Evolutionary conservation across 2,329 filamentous ascomycete genomes (phyloP), one percentile per base, ranked within the genome.

Genomic region (Penicillium sp.): DNA sequence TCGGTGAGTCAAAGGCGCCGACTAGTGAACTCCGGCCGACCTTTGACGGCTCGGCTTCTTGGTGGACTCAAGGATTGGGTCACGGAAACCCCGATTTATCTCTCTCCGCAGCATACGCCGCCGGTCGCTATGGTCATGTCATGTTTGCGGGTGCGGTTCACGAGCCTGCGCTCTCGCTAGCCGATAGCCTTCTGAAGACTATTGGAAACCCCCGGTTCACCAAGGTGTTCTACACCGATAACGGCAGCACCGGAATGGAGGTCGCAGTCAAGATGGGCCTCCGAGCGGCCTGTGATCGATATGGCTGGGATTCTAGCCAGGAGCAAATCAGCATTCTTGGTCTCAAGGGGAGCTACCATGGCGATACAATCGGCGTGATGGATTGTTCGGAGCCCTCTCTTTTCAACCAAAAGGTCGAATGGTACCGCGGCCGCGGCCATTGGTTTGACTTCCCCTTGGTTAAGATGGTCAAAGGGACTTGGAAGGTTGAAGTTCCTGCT

Each of bases 41-140:
- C 0, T 92, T 94, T 51, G 91, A 95, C 63, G 91, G 88, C 2
- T 94, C 90, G 0, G 90, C 90, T 1, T 93, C 90, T 0, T 95
- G 91, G 91, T 95, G 91, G 91, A 95, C 91, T 0, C 91, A 95
- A 72, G 91, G 91, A 2, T 81, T 95, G 0, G 91, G 91, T 1
- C 91, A 95, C 61, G 88, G 87, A 5, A 92, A 90, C 62, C 83
- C 90, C 0, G 75, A 80, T 0, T 78, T 95, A 1, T 83, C 89
- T 0, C 81, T 94, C 1, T 86, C 89, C 0, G 90, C 90, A 2
- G 89, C 91, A 0, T 87, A 94, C 66, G 90, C 91, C 0, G 89
- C 91, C 1, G 90, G 91, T 7, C 82, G 90, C 24, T 95, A 94
- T 66, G 91, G 91, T 0, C 91, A 95, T 71, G 89, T 94, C 61